A percentile compares a stretch with the other conserved stretches of the same genome.
Evolutionary conservation across 352 stramenopile genomes (phyloP).

Genomic region (Phytophthora capsici): DNA sequence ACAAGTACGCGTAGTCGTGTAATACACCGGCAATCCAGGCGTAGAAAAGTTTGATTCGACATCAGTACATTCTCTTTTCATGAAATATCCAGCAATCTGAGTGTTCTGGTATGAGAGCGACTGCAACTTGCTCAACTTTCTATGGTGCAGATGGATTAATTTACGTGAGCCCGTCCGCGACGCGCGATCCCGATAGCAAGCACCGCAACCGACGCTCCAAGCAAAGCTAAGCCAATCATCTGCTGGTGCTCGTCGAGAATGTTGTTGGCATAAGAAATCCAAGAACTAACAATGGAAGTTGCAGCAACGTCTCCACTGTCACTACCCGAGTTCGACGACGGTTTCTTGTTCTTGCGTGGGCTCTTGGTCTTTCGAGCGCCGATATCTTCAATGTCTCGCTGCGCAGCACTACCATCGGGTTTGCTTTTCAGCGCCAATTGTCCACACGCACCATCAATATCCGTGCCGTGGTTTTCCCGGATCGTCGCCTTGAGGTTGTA

Average conservation of each 20-base stretch:
- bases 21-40: too few species aligned
- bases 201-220: slow-evolving; percentile 46
- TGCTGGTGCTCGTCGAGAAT: slow-evolving; percentile 63
- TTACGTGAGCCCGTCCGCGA: slow-evolving; percentile 36
- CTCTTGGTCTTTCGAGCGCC: slow-evolving; percentile 40
- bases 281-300: slow-evolving; percentile 9
- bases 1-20: too few species aligned
- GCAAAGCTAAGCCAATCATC: slow-evolving; percentile 44
- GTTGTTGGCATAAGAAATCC: slow-evolving; percentile 37
- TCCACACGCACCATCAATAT: slow-evolving; percentile 96
- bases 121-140: too few species aligned
- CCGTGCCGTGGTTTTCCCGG: slow-evolving; percentile 95
- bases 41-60: too few species aligned
- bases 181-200: slow-evolving; percentile 50
- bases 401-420: slow-evolving; percentile 20
- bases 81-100: too few species aligned
- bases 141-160: slow-evolving; percentile 39
- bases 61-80: too few species aligned
- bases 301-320: slow-evolving; percentile 13
- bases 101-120: too few species aligned
- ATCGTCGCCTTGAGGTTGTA: slow-evolving; percentile 92
- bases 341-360: slow-evolving; percentile 30
- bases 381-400: slow-evolving; percentile 76
- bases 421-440: slow-evolving; percentile 94
- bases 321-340: slow-evolving; percentile 4